Evolutionary conservation across 345 rosid species (phyloP), one percentile per base, ranked within the genome.

Genomic region (Capsella bursapastoris): DNA sequence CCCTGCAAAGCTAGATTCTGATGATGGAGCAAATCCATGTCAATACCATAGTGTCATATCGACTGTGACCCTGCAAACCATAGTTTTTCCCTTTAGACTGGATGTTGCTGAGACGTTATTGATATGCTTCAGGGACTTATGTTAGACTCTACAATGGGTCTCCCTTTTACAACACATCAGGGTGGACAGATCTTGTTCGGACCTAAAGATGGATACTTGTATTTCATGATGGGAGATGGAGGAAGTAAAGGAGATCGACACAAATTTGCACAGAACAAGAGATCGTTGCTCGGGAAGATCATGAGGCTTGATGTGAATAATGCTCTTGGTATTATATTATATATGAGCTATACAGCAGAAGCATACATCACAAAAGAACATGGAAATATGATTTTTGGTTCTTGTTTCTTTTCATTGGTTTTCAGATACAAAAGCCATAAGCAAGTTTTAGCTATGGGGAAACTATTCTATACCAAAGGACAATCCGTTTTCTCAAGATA

Each of bases 231-330:
- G 81, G 84, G 83, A 45, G 88, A 87, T 82, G 82, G 80, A 14
- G 80, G 79, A 72, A 31, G 73, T 5, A 56, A 16, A 25, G 85
- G 80, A 40, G 88, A 81, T 78, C 77, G 77, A 43, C 49, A 76
- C 69, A 82, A 83, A 72, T 84, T 83, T 72, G 59, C 87, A 16
- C 88, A 84, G 58, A 83, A 81, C 73, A 83, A 87, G 82, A 81
- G 79, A 72, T 83, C 89, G 2, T 76, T 87, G 63, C 86, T 85
- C 0, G 86, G 88, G 53, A 87, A 87, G 79, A 85, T 85, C 55
- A 52, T 82, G 83, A 85, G 91, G 69, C 58, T 85, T 35, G 86
- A 87, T 78, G 57, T 82, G 31, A 78, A 87, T 76, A 75, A 64
- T 61, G 64, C 76, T 47, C 79, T 80, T 38, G 82, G 85, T 83